Base-by-base conservation (phyloP, 768 basidiomycete species). In the Cystobasidium onofrii region DNA sequence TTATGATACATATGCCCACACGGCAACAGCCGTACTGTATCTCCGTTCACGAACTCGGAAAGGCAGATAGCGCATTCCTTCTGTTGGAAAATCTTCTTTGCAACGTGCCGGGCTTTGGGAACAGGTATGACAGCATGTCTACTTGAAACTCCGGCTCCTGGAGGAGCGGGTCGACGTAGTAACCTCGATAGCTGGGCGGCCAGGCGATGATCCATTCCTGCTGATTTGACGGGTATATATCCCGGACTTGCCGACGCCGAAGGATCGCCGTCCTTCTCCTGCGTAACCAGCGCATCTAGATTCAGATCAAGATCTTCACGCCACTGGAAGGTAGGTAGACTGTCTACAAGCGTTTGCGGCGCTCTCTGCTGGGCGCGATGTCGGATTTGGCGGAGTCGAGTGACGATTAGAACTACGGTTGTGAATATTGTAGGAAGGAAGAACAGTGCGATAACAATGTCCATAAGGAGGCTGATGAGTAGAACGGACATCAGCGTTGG, bases 381-480 rank as follows among this genome's bases (percentile, higher is more conserved):
- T 20, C 72, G 72, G 27, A 65, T 39, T 29, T 43, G 33, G 3
- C 72, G 72, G n/a, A 39, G 34, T n/a, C 50, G 41, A 12, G 60
- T 41, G 43, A 65, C 44, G 25, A 65, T 25, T 6, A 73, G 41
- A 15, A 65, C 64, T 12, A 73, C 33, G 10, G 62, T 64, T 12
- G 72, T 73, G 66, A 73, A 65, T 39, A 71, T 41, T 6, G 63
- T 64, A 17, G 72, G 72, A 34, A 73, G 72, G 72, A 73, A 73
- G 63, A 73, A 65, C 15, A 73, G 63, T 66, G 63, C 43, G 33
- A 73, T 63, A 33, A 73, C 31, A 66, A 73, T 31, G 63, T 73
- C 72, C 62, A 73, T 63, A 60, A 73, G 64, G 20, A 71, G 65
- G 31, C 65, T 67, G 44, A 1, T 9, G 3, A 23, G 9, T 34